These are phyloP conservation scores for Pythium aphanidermatum DNA, from an alignment of 352 stramenopile species.

Conservation along the genomic window DNA sequence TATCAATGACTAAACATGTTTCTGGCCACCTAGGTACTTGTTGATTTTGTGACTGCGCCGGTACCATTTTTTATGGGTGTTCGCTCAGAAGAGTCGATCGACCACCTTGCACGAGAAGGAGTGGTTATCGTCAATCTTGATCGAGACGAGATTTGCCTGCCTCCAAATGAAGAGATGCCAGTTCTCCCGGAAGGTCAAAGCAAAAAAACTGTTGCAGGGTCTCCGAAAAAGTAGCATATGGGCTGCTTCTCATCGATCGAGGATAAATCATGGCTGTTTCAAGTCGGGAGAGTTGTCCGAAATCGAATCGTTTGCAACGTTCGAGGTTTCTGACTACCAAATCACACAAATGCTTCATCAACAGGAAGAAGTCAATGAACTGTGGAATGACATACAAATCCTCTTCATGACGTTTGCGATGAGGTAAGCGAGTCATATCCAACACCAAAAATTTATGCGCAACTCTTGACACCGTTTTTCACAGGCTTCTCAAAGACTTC, in stretches of 20 bases:
- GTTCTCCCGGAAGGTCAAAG: constrained; percentile 46
- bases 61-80: constrained; percentile 81
- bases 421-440: constrained; percentile 22
- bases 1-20: too few relatives aligned
- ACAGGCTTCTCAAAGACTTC: constrained; percentile 55
- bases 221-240: constrained; percentile 43
- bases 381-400: constrained; percentile 49
- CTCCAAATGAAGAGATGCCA: constrained; percentile 36
- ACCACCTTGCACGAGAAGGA: constrained; percentile 40
- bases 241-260: constrained; percentile 28
- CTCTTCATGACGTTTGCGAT: constrained; percentile 47
- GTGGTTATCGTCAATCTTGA: constrained; percentile 68
- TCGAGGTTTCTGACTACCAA: constrained; percentile 23
- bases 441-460: constrained; percentile 3
- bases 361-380: constrained; percentile 48
- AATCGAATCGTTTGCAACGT: constrained; percentile 16
- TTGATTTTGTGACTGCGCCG: constrained; percentile 67
- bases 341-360: constrained; percentile 18
- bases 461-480: too few relatives aligned
- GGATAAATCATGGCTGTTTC: constrained; percentile 21
- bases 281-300: constrained; percentile 14
- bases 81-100: constrained; percentile 29
- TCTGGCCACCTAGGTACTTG: constrained; percentile 48
- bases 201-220: constrained; percentile 49
- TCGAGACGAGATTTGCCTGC: constrained; percentile 47